Percentiles rank a stretch among this genome's conserved stretches.
Conservation (phyloP, 768 basidiomycete genomes). For the Hirschioporus abietinus region DNA sequence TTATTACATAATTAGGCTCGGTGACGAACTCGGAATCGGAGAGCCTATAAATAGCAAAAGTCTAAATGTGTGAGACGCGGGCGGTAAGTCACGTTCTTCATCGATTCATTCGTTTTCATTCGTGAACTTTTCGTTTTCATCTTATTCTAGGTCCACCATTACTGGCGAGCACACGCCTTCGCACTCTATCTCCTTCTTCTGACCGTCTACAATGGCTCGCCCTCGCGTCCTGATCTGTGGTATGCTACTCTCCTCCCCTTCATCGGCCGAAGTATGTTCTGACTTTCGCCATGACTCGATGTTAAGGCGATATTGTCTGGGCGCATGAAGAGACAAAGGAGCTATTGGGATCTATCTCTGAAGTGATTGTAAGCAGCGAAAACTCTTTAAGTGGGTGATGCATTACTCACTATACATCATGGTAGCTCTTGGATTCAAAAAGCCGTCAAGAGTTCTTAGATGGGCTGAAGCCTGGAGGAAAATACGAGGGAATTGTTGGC, state of each 20-base stretch:
- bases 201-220: background rate
- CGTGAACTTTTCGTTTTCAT: background rate
- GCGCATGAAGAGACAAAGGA: constrained; percentile 67
- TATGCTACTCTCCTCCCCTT: constrained; percentile 13
- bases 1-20: background rate
- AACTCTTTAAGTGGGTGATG: background rate
- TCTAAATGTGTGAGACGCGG: background rate
- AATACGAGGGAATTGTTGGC: constrained; percentile 66
- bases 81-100: background rate
- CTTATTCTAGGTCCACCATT: background rate
- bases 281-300: background rate
- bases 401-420: background rate
- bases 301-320: constrained; percentile 68
- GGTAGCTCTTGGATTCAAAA: constrained; percentile 50
- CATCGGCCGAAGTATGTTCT: background rate
- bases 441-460: constrained; percentile 65
- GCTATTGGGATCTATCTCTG: constrained; percentile 62
- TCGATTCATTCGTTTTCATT: constrained; percentile 1
- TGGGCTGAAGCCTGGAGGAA: constrained; percentile 57
- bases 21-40: background rate
- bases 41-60: background rate
- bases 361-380: constrained; percentile 60
- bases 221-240: constrained; percentile 31
- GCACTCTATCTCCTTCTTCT: background rate
- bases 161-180: background rate